Evolutionary conservation across 148 eudicot genomes (phyloP).

Genomic region (Cornus controversa): DNA sequence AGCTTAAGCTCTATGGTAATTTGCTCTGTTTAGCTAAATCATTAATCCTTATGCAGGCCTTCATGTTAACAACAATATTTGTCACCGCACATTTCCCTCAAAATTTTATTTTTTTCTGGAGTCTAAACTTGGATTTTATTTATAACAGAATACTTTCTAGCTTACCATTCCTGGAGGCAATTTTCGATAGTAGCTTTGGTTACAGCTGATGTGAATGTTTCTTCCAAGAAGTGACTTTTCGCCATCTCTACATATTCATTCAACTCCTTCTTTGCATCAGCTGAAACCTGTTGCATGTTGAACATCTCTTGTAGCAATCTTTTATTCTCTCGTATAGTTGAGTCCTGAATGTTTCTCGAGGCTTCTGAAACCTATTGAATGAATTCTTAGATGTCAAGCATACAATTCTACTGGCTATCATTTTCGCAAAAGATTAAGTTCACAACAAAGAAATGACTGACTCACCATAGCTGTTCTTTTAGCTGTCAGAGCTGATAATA

Average conservation of each 20-base stretch:
- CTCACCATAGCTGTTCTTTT: constrained; percentile 56
- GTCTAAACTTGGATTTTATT: too few relatives aligned
- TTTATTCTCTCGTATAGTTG: constrained; percentile 35
- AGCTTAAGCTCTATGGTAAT: not conserved
- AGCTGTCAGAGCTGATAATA: constrained; percentile 51
- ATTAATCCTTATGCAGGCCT: too few relatives aligned
- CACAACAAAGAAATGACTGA: not conserved
- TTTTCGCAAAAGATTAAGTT: not conserved
- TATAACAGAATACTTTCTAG: constrained; percentile 3
- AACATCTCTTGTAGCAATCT: constrained; percentile 42
- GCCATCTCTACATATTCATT: constrained; percentile 46
- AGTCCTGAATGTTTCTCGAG: constrained; percentile 45
- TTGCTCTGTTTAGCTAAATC: not conserved
- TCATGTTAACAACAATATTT: too few relatives aligned
- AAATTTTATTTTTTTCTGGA: too few relatives aligned
- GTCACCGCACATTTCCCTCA: too few relatives aligned
- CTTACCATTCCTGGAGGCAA: constrained; percentile 65
- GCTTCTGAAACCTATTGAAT: constrained; percentile 63
- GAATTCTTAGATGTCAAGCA: constrained; percentile 9
- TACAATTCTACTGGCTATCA: not conserved
- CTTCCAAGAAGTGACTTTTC: constrained; percentile 50
- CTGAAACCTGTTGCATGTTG: constrained; percentile 56
- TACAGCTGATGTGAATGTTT: constrained; percentile 56
- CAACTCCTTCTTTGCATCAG: constrained; percentile 46
- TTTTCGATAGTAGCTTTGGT: constrained; percentile 46